A percentile compares a stretch with the other conserved stretches of the same genome.
Conservation (phyloP, 148 eudicot genomes). For the Dysphania ambrosioides region DNA sequence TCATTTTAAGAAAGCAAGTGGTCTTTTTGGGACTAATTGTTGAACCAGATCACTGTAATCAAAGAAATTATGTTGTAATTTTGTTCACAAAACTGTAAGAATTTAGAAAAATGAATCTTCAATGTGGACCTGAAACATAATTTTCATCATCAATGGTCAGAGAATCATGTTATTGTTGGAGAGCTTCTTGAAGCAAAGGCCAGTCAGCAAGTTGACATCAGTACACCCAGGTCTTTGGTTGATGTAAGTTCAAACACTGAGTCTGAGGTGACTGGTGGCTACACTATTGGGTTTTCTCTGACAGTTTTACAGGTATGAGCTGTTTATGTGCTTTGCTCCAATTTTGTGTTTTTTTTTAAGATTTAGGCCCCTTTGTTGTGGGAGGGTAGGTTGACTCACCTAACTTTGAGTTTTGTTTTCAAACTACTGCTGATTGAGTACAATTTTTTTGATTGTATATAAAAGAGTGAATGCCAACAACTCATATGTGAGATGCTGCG, state of each 20-base stretch:
- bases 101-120: not conserved
- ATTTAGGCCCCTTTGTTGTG: not conserved
- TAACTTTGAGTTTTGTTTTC: not conserved
- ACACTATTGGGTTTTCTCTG: slow-evolving; percentile 80
- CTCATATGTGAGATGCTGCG: slow-evolving; percentile 95
- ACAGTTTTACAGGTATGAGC: slow-evolving; percentile 77
- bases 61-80: not conserved
- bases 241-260: slow-evolving; percentile 78
- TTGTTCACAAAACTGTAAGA: not conserved
- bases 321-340: slow-evolving; percentile 3
- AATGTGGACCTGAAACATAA: slow-evolving; percentile 13
- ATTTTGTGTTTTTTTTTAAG: not conserved
- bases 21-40: not conserved
- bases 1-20: not conserved
- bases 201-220: slow-evolving; percentile 67
- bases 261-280: slow-evolving; percentile 90
- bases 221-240: slow-evolving; percentile 70
- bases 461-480: slow-evolving; percentile 98
- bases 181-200: slow-evolving; percentile 91
- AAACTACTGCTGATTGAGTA: slow-evolving; percentile 14
- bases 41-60: not conserved
- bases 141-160: slow-evolving; percentile 38
- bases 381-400: not conserved
- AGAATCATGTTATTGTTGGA: slow-evolving; percentile 93
- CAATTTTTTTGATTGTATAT: slow-evolving; percentile 6